Percentiles rank a stretch among this genome's conserved stretches.
Conservation (phyloP, 345 rosid genomes). For the Heritiera fomes region DNA sequence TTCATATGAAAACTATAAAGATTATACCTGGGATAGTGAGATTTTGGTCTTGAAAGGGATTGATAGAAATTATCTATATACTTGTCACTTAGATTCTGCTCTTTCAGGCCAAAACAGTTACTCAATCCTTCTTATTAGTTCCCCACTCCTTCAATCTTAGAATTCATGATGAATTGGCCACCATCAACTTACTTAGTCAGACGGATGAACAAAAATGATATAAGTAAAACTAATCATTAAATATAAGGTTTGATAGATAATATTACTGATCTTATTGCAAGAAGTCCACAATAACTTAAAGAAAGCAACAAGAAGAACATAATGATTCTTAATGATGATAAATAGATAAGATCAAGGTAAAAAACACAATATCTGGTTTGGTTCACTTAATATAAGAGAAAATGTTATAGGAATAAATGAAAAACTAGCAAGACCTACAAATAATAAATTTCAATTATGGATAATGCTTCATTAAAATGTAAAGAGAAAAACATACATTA, state of each 20-base stretch:
- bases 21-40: not conserved
- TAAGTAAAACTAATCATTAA: not conserved
- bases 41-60: not conserved
- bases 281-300: not conserved
- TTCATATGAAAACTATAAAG: not conserved
- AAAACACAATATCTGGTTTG: no score
- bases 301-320: not conserved
- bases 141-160: not conserved
- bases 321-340: not conserved
- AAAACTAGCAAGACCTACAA: not conserved
- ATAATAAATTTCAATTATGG: constrained; percentile 19
- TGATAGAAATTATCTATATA: not conserved
- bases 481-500: constrained; percentile 49
- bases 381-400: not conserved
- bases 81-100: not conserved
- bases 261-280: not conserved
- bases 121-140: constrained; percentile 4
- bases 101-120: not conserved
- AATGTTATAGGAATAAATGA: not conserved
- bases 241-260: not conserved
- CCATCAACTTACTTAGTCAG: constrained; percentile 4
- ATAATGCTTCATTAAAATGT: not conserved
- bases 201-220: not conserved
- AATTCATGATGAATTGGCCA: not conserved
- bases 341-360: not conserved